phyloP scores from a whole-genome alignment of 2,329 filamentous ascomycete species.

The Diaporthe citriasiana region DNA sequence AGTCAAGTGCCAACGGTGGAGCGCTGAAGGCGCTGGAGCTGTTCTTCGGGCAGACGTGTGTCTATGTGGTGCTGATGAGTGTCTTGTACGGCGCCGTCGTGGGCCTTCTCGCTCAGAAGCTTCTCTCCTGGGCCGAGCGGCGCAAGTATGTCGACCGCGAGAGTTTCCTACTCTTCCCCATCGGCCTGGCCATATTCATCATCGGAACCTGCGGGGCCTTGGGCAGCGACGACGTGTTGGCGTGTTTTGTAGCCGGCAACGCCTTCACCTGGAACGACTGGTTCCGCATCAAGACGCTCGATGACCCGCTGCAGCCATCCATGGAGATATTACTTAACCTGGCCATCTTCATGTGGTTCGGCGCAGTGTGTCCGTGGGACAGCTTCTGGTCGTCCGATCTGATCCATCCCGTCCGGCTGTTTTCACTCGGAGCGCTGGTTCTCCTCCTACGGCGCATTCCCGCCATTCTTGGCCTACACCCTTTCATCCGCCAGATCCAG shows the following conservation, averaged over 20 bases:
- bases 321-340: constrained; percentile 96
- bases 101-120: constrained; percentile 84
- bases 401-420: constrained; percentile 80
- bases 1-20: constrained; percentile 65
- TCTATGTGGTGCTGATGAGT: constrained; percentile 85
- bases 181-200: constrained; percentile 88
- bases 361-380: constrained; percentile 86
- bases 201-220: constrained; percentile 89
- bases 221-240: constrained; percentile 89
- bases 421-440: constrained; percentile 81
- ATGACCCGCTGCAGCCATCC: constrained; percentile 91
- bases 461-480: constrained; percentile 80
- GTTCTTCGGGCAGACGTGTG: constrained; percentile 92
- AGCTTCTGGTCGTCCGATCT: constrained; percentile 76
- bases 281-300: constrained; percentile 90
- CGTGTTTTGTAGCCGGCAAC: constrained; percentile 93
- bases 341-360: constrained; percentile 91
- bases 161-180: constrained; percentile 88
- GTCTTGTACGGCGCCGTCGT: constrained; percentile 82
- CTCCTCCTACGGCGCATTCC: constrained; percentile 84
- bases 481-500: constrained; percentile 83
- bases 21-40: constrained; percentile 77
- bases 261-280: constrained; percentile 93
- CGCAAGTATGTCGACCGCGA: constrained; percentile 87
- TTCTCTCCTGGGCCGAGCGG: constrained; percentile 86